Evolutionary conservation across 2,329 filamentous ascomycete species (phyloP), one percentile per base, ranked within the genome.

Genomic region (Exophiala xenobiotica): DNA sequence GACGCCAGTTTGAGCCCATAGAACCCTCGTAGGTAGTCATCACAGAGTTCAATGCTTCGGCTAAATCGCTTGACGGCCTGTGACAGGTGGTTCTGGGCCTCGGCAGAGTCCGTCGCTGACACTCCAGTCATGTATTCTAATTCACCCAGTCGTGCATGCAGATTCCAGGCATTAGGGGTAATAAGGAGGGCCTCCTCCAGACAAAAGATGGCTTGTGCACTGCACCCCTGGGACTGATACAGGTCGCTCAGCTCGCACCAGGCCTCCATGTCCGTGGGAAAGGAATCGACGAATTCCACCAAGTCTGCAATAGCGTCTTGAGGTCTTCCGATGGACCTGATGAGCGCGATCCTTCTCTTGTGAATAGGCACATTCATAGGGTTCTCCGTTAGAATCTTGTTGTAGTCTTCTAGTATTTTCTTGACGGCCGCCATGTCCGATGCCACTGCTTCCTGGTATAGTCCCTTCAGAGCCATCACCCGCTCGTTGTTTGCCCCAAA

Each of bases 201-300:
- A 54, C 90, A 86, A 69, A 87, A 96, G 44, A 96, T 83, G 31
- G 90, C 88, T 69, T 97, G 92, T 11, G 84, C 74, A 65, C 87
- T 90, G 62, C 92, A 72, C 1, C 87, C 89, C 65, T 92, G 87
- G 16, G 78, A 78, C 23, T 90, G 78, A 70, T 99, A 97, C 55
- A 96, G 73, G 66, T 96, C 90, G 46, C 88, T 83, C 61, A 97
- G 77, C 73, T 99, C 93, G 46, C 89, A 82, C 93, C 93, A 99
- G 7, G 88, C 85, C 74, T 99, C 93, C 4, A 86, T 85, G 72
- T 99, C 93, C 1, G 88, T 96, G 1, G 93, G 91, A 47, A 85
- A 87, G 55, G 86, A 84, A 65, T 95, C 87, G 40, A 99, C 74
- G 22, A 97, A 78, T 50, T 84, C 78, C 56, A 85, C 83, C 51